Conservation (phyloP, 306 rosid species). For the Acmispon strigosus region DNA sequence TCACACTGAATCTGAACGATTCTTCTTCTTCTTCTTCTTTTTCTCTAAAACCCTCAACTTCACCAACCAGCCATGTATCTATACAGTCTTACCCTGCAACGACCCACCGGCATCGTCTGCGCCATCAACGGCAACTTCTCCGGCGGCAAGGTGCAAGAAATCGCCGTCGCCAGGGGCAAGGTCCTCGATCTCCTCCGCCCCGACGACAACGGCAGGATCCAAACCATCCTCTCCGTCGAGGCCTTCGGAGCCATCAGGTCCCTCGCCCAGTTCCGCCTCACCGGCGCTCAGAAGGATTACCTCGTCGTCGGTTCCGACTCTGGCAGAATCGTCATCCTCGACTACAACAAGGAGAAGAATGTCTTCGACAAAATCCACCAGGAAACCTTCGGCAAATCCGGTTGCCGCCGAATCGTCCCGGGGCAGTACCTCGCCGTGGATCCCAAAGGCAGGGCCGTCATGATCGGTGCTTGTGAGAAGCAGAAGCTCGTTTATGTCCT, state of each 20-base stretch:
- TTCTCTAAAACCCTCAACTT: slow-evolving; percentile 4
- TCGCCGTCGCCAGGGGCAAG: slow-evolving; percentile 87
- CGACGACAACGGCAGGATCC: slow-evolving; percentile 86
- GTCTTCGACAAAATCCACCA: slow-evolving; percentile 88
- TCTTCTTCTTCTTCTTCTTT: neutral
- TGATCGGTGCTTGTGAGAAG: slow-evolving; percentile 95
- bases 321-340: slow-evolving; percentile 85
- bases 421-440: slow-evolving; percentile 88
- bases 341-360: slow-evolving; percentile 77
- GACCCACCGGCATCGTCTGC: slow-evolving; percentile 82
- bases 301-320: slow-evolving; percentile 90
- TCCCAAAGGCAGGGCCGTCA: slow-evolving; percentile 93
- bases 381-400: slow-evolving; percentile 92
- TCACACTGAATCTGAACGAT: neutral
- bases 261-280: slow-evolving; percentile 78
- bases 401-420: slow-evolving; percentile 85
- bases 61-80: slow-evolving; percentile 53
- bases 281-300: slow-evolving; percentile 84
- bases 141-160: slow-evolving; percentile 88
- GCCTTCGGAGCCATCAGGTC: slow-evolving; percentile 81
- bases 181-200: slow-evolving; percentile 95
- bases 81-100: slow-evolving; percentile 85
- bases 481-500: slow-evolving; percentile 91
- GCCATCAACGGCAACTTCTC: slow-evolving; percentile 97
- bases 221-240: slow-evolving; percentile 92